Percentiles rank a stretch among this genome's conserved stretches.
Conservation (phyloP, 805 yeast species). For the Zygotorulaspora danielsina region DNA sequence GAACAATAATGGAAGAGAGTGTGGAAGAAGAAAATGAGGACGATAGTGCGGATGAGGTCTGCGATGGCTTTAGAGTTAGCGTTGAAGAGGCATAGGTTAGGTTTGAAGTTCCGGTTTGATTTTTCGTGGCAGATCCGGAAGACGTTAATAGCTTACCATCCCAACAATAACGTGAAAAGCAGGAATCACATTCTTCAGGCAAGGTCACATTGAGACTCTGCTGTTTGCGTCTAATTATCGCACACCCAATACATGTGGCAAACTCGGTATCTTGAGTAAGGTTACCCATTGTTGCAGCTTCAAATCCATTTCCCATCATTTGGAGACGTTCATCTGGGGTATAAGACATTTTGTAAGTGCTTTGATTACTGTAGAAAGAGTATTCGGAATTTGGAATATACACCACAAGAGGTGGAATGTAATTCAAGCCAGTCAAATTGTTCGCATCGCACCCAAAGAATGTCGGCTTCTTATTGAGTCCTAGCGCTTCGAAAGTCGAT, state of each 20-base stretch:
- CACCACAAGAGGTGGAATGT: slow-evolving; percentile 70
- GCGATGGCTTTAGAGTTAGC: slow-evolving; percentile 6
- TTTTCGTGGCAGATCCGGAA: slow-evolving; percentile 9
- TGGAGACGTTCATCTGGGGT: slow-evolving; percentile 50
- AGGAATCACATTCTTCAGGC: slow-evolving; percentile 59
- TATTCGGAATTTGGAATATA: slow-evolving; percentile 72
- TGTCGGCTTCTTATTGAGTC: slow-evolving; percentile 63
- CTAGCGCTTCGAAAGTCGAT: slow-evolving; percentile 52
- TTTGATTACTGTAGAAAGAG: slow-evolving; percentile 62
- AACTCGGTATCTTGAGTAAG: slow-evolving; percentile 64
- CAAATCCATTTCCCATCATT: slow-evolving; percentile 72
- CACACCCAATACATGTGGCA: slow-evolving; percentile 77
- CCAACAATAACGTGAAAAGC: slow-evolving; percentile 78
- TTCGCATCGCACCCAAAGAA: slow-evolving; percentile 79
- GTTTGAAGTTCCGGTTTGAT: slow-evolving; percentile 10
- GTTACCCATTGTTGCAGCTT: slow-evolving; percentile 60
- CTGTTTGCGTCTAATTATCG: slow-evolving; percentile 71
- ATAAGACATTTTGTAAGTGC: slow-evolving; percentile 65
- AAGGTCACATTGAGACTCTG: slow-evolving; percentile 61
- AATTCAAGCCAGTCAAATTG: slow-evolving; percentile 52
- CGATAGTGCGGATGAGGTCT: slow-evolving; percentile 1
- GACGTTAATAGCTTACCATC: slow-evolving; percentile 40
- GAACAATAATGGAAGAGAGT: slow-evolving; percentile 3
- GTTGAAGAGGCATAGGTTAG: slow-evolving; percentile 10
- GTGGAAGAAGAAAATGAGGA: slow-evolving; percentile 9